A percentile compares a stretch with the other conserved stretches of the same genome.
These are phyloP conservation scores for Pseudovirgaria hyperparasitica DNA, from an alignment of 2,329 filamentous ascomycete genomes.

Conservation along the genomic window DNA sequence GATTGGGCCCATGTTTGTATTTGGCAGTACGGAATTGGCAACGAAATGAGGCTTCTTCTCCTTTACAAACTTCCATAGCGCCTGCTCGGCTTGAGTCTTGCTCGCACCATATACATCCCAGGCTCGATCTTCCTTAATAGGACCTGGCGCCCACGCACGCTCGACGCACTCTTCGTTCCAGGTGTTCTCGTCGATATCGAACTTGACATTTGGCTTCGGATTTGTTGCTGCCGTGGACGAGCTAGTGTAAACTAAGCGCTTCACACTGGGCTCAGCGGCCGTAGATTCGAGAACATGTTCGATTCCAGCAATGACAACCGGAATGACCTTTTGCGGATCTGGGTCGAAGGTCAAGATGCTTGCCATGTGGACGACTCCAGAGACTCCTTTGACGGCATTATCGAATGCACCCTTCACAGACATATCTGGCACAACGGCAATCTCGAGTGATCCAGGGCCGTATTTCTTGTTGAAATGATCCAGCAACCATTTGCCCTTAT, in stretches of 20 bases:
- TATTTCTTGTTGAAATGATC: conserved; percentile 16
- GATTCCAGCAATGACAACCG: conserved; percentile 20
- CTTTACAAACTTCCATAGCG: conserved; percentile 33
- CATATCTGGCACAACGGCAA: conserved; percentile 28
- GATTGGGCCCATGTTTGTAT: conserved; percentile 23
- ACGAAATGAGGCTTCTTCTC: conserved; percentile 32
- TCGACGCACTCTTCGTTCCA: conserved; percentile 26
- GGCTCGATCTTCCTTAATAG: conserved; percentile 11
- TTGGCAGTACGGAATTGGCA: conserved; percentile 27
- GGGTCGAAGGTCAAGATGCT: conserved; percentile 22
- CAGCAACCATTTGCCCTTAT: conserved; percentile 22
- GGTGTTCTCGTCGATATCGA: conserved; percentile 19
- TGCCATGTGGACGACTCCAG: conserved; percentile 31
- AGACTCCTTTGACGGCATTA: conserved; percentile 24
- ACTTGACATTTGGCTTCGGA: conserved; percentile 21
- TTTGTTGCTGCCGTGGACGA: conserved; percentile 21
- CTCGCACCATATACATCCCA: conserved; percentile 30
- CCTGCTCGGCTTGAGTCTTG: conserved; percentile 35
- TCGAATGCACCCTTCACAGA: conserved; percentile 25
- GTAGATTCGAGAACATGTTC: conserved; percentile 26
- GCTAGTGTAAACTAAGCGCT: conserved; percentile 28
- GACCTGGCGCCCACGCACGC: conserved; percentile 20
- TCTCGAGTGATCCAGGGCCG: conserved; percentile 22
- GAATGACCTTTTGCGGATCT: conserved; percentile 32
- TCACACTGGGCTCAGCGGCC: conserved; percentile 24